Conservation (phyloP, 352 stramenopile genomes). For the Globisporangium rhizosaccharum region DNA sequence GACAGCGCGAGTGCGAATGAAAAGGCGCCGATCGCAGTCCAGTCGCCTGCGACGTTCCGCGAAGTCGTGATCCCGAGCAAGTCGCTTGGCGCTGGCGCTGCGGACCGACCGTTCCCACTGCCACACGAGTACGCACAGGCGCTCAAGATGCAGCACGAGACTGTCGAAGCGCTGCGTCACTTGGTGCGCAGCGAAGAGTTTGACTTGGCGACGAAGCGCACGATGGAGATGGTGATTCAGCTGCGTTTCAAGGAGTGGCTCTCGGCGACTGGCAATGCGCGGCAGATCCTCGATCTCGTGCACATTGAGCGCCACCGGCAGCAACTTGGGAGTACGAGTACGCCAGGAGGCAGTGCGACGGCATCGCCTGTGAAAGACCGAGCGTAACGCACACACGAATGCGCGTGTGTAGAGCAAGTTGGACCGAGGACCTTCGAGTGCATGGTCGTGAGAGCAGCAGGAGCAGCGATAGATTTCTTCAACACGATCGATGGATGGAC, state of each 20-base stretch:
- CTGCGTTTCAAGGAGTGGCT: slow-evolving; percentile 87
- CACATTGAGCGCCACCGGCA: slow-evolving; percentile 58
- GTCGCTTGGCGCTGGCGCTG: slow-evolving; percentile 23
- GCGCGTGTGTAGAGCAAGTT: neutral
- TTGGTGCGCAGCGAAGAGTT: slow-evolving; percentile 80
- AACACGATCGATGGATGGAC: neutral
- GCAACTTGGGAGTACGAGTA: neutral
- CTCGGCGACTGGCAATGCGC: slow-evolving; percentile 74
- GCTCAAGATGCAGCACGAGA: slow-evolving; percentile 68
- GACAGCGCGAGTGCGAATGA: slow-evolving; percentile 39
- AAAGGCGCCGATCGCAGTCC: slow-evolving; percentile 51
- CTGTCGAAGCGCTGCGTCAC: slow-evolving; percentile 62
- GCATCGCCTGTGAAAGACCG: slow-evolving; percentile 14
- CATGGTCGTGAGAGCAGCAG: neutral
- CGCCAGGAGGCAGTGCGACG: slow-evolving; percentile 2
- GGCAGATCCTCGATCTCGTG: slow-evolving; percentile 87
- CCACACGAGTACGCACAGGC: slow-evolving; percentile 60
- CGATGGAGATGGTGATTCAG: slow-evolving; percentile 81
- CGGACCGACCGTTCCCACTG: slow-evolving; percentile 74
- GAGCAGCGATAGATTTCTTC: neutral
- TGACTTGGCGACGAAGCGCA: slow-evolving; percentile 67
- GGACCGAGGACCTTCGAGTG: neutral
- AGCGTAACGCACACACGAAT: neutral
- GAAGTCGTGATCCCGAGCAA: slow-evolving; percentile 75
- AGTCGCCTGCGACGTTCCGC: slow-evolving; percentile 49